phyloP scores from a whole-genome alignment of 371 early-diverging fungal genomes.

The Capillidium rhysosporum region DNA sequence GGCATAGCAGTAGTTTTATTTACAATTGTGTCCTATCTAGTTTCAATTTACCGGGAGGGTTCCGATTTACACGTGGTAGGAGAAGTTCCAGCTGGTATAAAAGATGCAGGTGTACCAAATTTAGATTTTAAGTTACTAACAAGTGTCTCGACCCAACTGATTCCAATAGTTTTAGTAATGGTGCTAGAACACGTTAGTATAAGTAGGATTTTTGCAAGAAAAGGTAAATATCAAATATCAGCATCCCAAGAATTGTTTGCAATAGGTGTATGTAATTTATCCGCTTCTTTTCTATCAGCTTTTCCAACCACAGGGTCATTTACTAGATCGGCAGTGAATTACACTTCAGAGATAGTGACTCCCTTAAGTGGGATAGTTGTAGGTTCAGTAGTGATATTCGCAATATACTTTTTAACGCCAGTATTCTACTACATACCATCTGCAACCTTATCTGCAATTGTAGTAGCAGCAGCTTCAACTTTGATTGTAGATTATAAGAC shows the following conservation, averaged over 20 bases:
- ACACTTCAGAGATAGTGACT: constrained; percentile 27
- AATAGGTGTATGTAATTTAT: constrained; percentile 53
- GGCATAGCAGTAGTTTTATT: constrained; percentile 22
- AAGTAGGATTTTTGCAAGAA: constrained; percentile 24
- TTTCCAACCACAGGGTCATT: constrained; percentile 74
- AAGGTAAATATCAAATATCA: constrained; percentile 13
- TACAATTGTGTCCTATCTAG: constrained; percentile 17
- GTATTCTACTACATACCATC: constrained; percentile 64
- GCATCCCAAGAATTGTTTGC: constrained; percentile 60
- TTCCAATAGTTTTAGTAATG: constrained; percentile 19
- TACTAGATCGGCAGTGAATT: constrained; percentile 42
- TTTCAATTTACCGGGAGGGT: background rate
- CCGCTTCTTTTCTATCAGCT: constrained; percentile 59
- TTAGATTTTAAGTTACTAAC: constrained; percentile 49
- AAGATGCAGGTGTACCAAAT: constrained; percentile 16
- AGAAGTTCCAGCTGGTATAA: constrained; percentile 11
- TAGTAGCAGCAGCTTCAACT: constrained; percentile 17
- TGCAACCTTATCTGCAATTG: constrained; percentile 37
- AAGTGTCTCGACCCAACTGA: constrained; percentile 29
- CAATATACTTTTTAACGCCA: constrained; percentile 59
- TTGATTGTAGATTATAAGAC: background rate
- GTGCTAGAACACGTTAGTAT: constrained; percentile 17
- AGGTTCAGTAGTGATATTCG: constrained; percentile 43
- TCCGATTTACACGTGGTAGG: constrained; percentile 5
- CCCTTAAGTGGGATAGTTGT: constrained; percentile 60